Evolutionary conservation across 306 rosid genomes (phyloP).

Genomic region (Quercus gilva): DNA sequence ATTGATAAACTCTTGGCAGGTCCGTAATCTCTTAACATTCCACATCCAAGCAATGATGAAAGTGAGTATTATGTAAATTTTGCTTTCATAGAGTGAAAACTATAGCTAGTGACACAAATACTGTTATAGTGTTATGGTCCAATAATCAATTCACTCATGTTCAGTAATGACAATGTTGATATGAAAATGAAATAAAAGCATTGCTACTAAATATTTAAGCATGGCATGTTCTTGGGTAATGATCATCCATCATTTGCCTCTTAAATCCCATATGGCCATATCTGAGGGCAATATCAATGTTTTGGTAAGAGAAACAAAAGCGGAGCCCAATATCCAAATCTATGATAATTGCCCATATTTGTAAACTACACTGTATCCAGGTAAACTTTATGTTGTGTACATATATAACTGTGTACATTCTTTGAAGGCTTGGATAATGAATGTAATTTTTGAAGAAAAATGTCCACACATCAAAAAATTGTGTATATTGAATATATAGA

Average conservation of each 20-base stretch:
- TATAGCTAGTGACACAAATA: background rate
- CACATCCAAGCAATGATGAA: conserved; percentile 10
- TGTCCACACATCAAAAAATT: no score
- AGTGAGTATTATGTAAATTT: conserved; percentile 2
- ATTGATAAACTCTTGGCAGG: conserved; percentile 78
- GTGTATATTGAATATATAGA: no score
- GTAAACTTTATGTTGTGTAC: background rate
- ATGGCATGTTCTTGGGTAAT: background rate
- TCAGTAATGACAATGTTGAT: background rate
- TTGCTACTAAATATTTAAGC: background rate
- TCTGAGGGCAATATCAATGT: background rate
- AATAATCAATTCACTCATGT: background rate
- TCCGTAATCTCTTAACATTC: conserved; percentile 70
- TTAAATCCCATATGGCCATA: background rate
- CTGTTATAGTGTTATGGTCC: background rate
- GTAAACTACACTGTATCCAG: background rate
- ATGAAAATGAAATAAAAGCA: background rate
- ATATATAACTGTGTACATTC: no score
- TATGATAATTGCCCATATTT: background rate
- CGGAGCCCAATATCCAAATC: background rate
- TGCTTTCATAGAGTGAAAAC: conserved; percentile 15
- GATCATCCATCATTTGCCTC: background rate
- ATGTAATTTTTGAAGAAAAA: no score
- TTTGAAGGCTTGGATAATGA: no score
- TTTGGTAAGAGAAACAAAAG: background rate